A percentile compares a stretch with the other conserved stretches of the same genome.
Evolutionary conservation across 441 rosid genomes (phyloP).

Genomic region (Populus tomentosa): DNA sequence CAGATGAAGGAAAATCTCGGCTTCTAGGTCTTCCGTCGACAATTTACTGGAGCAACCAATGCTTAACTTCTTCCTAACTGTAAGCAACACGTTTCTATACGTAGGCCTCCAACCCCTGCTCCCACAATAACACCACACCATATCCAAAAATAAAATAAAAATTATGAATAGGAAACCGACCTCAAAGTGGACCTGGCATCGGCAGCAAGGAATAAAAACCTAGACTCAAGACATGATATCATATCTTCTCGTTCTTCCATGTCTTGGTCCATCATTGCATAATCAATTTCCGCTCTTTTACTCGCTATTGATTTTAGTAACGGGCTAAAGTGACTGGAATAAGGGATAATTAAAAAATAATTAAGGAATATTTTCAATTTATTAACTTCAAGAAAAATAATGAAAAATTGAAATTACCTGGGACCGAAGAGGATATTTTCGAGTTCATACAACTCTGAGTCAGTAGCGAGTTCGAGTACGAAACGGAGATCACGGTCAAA

Average conservation of each 20-base stretch:
- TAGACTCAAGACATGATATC: conserved; percentile 68
- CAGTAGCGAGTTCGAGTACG: conserved; percentile 86
- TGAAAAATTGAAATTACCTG: conserved; percentile 37
- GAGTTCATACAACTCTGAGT: conserved; percentile 73
- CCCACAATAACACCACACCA: conserved; percentile 2
- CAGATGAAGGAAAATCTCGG: conserved; percentile 81
- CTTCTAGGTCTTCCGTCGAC: conserved; percentile 79
- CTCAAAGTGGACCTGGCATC: conserved; percentile 85
- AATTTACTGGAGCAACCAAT: conserved; percentile 77
- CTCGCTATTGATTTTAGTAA: conserved; percentile 61
- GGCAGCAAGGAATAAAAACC: conserved; percentile 88
- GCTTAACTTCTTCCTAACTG: conserved; percentile 57
- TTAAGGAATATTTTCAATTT: background rate
- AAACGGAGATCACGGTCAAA: conserved; percentile 79
- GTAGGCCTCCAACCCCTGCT: conserved; percentile 94
- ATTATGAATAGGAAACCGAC: conserved; percentile 23
- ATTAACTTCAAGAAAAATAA: background rate
- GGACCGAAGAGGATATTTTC: conserved; percentile 82
- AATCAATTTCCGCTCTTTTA: conserved; percentile 48
- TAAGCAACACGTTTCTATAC: conserved; percentile 73
- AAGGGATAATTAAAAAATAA: background rate
- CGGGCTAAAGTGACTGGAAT: conserved; percentile 85
- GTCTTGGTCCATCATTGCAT: conserved; percentile 56
- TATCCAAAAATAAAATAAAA: background rate
- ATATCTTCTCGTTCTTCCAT: conserved; percentile 63